Evolutionary conservation across 768 basidiomycete species (phyloP).

Genomic region (Boletus tomentosulus): DNA sequence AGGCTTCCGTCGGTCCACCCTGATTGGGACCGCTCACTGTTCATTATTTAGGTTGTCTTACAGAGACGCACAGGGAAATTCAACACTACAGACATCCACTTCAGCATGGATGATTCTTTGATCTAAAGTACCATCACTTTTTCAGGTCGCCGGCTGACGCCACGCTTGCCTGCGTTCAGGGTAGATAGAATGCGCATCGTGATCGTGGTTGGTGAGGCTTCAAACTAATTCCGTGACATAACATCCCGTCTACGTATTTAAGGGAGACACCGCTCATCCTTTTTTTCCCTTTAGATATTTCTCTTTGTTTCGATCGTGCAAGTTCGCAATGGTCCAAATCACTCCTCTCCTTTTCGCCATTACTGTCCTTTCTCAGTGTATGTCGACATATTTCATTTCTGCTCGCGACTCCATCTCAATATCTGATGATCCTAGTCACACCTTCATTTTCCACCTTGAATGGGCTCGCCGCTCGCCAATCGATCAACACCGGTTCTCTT

Average conservation of each 20-base stretch:
- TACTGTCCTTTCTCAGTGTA: constrained; percentile 13
- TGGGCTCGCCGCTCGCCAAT: constrained; percentile 22
- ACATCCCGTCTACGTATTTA: neutral
- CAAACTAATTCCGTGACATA: neutral
- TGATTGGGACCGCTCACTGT: no score
- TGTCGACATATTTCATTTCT: neutral
- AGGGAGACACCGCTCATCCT: neutral
- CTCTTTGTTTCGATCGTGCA: neutral
- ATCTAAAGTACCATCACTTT: neutral
- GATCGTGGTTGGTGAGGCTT: neutral
- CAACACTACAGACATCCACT: neutral
- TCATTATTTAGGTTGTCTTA: neutral
- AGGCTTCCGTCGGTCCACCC: neutral
- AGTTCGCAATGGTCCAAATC: constrained; percentile 20
- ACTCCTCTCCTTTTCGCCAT: constrained; percentile 12
- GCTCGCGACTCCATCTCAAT: neutral
- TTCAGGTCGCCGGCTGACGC: neutral
- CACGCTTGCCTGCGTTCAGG: neutral
- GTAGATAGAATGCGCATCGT: neutral
- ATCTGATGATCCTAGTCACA: neutral
- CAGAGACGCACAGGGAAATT: neutral
- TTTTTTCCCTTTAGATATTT: neutral
- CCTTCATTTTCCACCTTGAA: neutral
- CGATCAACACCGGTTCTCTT: constrained; percentile 1
- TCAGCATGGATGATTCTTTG: neutral